These are phyloP conservation scores for Onygenales sp. DNA, from an alignment of 2,329 filamentous ascomycete genomes.

Conservation along the genomic window DNA sequence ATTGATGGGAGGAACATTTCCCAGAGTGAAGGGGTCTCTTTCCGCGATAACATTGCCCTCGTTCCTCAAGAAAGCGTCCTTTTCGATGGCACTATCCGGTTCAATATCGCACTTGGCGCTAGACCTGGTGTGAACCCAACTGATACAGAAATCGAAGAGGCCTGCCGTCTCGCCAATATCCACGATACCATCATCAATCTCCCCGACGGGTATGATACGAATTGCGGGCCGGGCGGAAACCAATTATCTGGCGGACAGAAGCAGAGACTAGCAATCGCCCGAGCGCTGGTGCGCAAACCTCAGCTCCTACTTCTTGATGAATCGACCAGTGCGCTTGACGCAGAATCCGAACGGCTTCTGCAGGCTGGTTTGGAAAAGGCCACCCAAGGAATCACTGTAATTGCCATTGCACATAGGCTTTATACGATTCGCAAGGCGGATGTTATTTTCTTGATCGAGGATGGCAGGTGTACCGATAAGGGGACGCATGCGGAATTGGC, in stretches of 20 bases:
- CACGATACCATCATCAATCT: constrained; percentile 46
- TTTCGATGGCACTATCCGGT: constrained; percentile 64
- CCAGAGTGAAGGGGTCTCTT: constrained; percentile 55
- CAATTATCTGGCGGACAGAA: constrained; percentile 44
- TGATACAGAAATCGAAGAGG: constrained; percentile 56
- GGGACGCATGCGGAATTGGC: constrained; percentile 56
- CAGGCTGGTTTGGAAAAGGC: constrained; percentile 56
- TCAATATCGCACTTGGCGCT: constrained; percentile 55
- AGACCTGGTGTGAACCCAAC: constrained; percentile 53
- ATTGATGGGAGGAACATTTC: constrained; percentile 67
- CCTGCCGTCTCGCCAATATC: constrained; percentile 53
- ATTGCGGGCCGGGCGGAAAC: constrained; percentile 48
- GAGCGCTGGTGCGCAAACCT: constrained; percentile 43
- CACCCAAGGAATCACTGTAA: constrained; percentile 47
- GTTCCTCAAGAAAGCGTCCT: constrained; percentile 71
- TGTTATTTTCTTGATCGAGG: constrained; percentile 67
- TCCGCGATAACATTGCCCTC: constrained; percentile 62
- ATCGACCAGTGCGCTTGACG: constrained; percentile 50
- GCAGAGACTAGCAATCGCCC: constrained; percentile 43
- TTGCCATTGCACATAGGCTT: constrained; percentile 65
- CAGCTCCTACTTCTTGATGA: constrained; percentile 45
- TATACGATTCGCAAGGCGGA: constrained; percentile 69
- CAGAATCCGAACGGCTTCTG: constrained; percentile 53
- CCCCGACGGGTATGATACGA: constrained; percentile 38
- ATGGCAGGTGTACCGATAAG: constrained; percentile 52